These are phyloP conservation scores for Trifolium pratense DNA, from an alignment of 306 rosid genomes.

Conservation along the genomic window DNA sequence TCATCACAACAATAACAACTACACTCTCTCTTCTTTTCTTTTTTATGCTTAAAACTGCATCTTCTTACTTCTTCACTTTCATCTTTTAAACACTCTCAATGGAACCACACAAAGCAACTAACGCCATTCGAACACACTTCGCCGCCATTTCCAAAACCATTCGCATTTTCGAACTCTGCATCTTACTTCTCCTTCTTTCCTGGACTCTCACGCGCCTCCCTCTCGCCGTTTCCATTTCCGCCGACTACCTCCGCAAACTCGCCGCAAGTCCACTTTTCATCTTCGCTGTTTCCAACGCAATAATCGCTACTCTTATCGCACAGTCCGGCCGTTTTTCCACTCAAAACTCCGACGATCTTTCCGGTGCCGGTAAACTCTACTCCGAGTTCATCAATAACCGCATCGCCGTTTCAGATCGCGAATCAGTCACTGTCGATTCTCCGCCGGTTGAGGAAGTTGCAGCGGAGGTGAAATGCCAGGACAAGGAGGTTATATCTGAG, in stretches of 20 bases:
- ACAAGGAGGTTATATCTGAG: slow-evolving; percentile 67
- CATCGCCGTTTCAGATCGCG: slow-evolving; percentile 12
- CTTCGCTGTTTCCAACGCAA: slow-evolving; percentile 77
- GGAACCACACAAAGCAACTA: slow-evolving; percentile 42
- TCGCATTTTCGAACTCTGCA: slow-evolving; percentile 57
- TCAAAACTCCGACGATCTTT: not conserved
- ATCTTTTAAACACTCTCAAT: not conserved
- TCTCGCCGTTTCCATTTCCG: slow-evolving; percentile 54
- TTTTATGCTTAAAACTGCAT: too few relatives aligned
- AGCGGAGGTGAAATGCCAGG: slow-evolving; percentile 48
- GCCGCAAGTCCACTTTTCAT: slow-evolving; percentile 67
- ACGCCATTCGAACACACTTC: slow-evolving; percentile 43
- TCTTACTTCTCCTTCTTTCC: slow-evolving; percentile 45
- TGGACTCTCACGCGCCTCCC: slow-evolving; percentile 79
- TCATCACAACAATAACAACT: not conserved
- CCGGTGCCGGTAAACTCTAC: slow-evolving; percentile 42
- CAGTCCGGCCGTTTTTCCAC: slow-evolving; percentile 51
- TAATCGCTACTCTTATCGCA: slow-evolving; percentile 66
- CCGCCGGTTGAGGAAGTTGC: not conserved
- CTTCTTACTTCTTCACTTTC: not conserved
- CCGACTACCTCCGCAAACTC: slow-evolving; percentile 47
- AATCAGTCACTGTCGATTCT: not conserved
- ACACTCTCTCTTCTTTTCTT: not conserved
- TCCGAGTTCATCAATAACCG: slow-evolving; percentile 30
- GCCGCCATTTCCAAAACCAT: slow-evolving; percentile 49